Evolutionary conservation across 139 green algal species (phyloP).

Genomic region (Picocystis salinarum): DNA sequence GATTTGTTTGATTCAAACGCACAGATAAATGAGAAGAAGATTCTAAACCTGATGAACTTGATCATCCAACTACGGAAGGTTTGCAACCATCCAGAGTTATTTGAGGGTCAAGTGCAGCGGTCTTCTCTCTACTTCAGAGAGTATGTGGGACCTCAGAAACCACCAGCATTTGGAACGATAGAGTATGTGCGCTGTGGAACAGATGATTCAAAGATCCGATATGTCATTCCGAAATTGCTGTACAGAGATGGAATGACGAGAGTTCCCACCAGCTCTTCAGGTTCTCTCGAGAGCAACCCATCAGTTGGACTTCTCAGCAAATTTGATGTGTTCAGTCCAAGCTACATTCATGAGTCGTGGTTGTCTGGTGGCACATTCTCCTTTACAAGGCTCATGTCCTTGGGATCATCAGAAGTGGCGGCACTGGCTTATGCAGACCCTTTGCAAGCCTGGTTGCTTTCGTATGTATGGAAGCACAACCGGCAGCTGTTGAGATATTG

Average conservation of each 20-base stretch:
- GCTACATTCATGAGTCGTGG: constrained; percentile 16
- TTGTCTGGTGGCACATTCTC: constrained; percentile 4
- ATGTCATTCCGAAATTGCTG: constrained; percentile 15
- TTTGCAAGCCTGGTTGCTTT: constrained; percentile 12
- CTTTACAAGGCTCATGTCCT: constrained; percentile 9
- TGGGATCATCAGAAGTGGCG: constrained; percentile 8
- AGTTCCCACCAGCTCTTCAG: constrained; percentile 9
- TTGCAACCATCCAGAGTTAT: constrained; percentile 24
- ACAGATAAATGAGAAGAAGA: constrained; percentile 21
- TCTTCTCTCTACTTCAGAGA: constrained; percentile 18
- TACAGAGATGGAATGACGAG: constrained; percentile 13
- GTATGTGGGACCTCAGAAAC: not conserved
- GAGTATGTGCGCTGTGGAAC: constrained; percentile 9
- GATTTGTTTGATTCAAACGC: constrained; percentile 23
- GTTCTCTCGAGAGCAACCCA: not conserved
- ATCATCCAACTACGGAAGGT: constrained; percentile 39
- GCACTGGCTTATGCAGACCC: constrained; percentile 10
- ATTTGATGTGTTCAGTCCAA: constrained; percentile 14
- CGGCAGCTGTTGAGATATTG: too few species aligned
- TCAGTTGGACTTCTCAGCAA: constrained; percentile 18
- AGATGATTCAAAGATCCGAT: constrained; percentile 3
- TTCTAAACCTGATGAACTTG: constrained; percentile 33
- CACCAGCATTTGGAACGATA: constrained; percentile 12
- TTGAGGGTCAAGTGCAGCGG: constrained; percentile 18
- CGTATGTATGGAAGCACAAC: too few species aligned